Base-by-base conservation (phyloP, 495 filamentous ascomycete genomes). In the Tuber calosporum region DNA sequence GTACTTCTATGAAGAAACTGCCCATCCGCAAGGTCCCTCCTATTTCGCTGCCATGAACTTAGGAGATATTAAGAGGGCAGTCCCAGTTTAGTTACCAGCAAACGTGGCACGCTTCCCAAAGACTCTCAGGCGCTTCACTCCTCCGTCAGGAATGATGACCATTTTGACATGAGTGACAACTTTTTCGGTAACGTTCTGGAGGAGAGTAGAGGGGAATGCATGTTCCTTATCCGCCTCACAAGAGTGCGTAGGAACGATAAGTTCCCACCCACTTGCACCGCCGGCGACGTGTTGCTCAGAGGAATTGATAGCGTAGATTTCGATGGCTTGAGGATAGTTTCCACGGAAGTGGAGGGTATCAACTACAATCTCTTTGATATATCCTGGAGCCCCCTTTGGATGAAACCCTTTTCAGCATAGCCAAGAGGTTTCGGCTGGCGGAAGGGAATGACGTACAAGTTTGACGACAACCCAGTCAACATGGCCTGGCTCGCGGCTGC, bases 321-420 rank as follows among this genome's bases (percentile, higher is more conserved):
- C 88, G 37, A 92, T 88, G 73, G 88, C 88, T 78, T 92, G 88
- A 0, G 94, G 94, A 77, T 91, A 97, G 83, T 97, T 97, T 9
- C 94, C 94, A 45, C 92, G 84, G 82, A 94, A 97, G 83, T 93
- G 91, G 62, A 92, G 91, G 7, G 94, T 97, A 82, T 97, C 94
- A 20, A 97, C 89, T 5, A 96, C 82, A 37, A 97, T 83, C 78
- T 87, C 88, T 73, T 89, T 86, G 66, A 96, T 87, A 53, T 86
- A 85, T 0, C 92, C 93, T 22, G 87, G 85, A 1, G 89, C 86
- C 9, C 93, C 93, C 79, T 80, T n/a, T 72, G 72, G 43, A 30
- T 36, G 71, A 34, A 30, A 62, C 8, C 1, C 30, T 34, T 39
- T 39, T 9, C 30, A 22, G 39, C 30, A 26, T 13, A 41, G 30